Percentiles rank a stretch among this genome's conserved stretches.
Conservation (phyloP, 179 eudicot genomes). For the Sideroxylon spinosum region DNA sequence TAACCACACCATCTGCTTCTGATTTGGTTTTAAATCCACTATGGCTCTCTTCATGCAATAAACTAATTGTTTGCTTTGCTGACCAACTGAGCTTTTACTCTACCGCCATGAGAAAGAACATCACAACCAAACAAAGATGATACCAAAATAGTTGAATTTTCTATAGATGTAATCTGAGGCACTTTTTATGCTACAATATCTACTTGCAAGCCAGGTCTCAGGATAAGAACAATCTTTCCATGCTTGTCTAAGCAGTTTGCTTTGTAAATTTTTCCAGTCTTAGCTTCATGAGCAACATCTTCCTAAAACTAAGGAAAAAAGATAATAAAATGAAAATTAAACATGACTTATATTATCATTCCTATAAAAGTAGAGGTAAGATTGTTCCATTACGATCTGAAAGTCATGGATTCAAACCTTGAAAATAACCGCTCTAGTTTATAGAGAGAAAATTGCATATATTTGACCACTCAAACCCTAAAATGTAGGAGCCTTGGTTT, state of each 20-base stretch:
- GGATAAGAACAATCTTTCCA: slow-evolving; percentile 63
- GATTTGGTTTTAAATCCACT: slow-evolving; percentile 48
- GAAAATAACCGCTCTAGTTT: too few relatives aligned
- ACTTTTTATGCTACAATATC: background rate
- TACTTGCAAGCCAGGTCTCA: slow-evolving; percentile 86
- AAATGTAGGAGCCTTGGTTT: too few relatives aligned
- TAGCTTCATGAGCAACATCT: slow-evolving; percentile 74
- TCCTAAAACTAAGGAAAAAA: slow-evolving; percentile 23
- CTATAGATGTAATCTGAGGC: background rate
- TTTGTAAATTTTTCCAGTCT: slow-evolving; percentile 66
- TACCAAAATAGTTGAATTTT: background rate
- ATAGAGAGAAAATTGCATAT: too few relatives aligned
- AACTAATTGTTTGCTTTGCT: slow-evolving; percentile 39
- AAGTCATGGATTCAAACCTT: too few relatives aligned
- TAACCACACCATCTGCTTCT: slow-evolving; percentile 86
- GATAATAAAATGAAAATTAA: background rate
- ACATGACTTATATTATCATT: background rate
- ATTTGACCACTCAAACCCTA: too few relatives aligned
- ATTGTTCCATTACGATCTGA: too few relatives aligned
- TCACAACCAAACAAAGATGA: background rate
- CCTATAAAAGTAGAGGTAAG: too few relatives aligned
- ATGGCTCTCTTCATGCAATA: slow-evolving; percentile 73
- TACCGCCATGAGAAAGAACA: slow-evolving; percentile 17
- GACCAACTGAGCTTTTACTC: slow-evolving; percentile 52
- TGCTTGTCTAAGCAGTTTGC: slow-evolving; percentile 58